Evolutionary conservation across 2,329 filamentous ascomycete genomes (phyloP).

Genomic region (Colletotrichum plurivorum): DNA sequence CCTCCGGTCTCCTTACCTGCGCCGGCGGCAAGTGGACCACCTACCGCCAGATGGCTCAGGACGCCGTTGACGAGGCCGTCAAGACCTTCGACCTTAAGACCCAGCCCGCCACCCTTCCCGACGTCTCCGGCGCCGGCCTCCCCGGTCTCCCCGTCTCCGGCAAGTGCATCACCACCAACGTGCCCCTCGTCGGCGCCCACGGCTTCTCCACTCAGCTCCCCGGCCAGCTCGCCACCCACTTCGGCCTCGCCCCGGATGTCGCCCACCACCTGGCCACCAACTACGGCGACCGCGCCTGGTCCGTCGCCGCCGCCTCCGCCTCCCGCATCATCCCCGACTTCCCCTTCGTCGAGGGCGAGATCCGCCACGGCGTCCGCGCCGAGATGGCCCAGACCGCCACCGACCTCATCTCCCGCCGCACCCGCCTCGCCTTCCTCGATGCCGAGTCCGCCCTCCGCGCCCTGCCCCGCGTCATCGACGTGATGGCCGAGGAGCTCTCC

Average conservation of each 20-base stretch:
- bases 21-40: conserved; percentile 92
- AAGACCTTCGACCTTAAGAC: conserved; percentile 73
- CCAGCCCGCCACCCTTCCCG: conserved; percentile 66
- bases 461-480: conserved; percentile 78
- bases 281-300: conserved; percentile 75
- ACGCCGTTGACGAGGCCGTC: conserved; percentile 85
- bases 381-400: conserved; percentile 81
- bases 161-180: conserved; percentile 80
- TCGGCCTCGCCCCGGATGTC: conserved; percentile 55
- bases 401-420: conserved; percentile 79
- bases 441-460: conserved; percentile 78
- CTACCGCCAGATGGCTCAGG: conserved; percentile 90
- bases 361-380: conserved; percentile 79
- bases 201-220: conserved; percentile 66
- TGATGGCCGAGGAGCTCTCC: conserved; percentile 78
- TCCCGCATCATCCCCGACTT: conserved; percentile 75
- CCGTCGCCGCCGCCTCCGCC: conserved; percentile 68
- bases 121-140: conserved; percentile 75
- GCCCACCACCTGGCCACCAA: conserved; percentile 57
- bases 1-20: conserved; percentile 83
- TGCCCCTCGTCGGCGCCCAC: conserved; percentile 83
- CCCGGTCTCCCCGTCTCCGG: conserved; percentile 70
- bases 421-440: conserved; percentile 82
- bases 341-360: conserved; percentile 81
- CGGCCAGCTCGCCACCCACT: conserved; percentile 51